phyloP scores from a whole-genome alignment of 306 rosid genomes.

The Albizia julibrissin region DNA sequence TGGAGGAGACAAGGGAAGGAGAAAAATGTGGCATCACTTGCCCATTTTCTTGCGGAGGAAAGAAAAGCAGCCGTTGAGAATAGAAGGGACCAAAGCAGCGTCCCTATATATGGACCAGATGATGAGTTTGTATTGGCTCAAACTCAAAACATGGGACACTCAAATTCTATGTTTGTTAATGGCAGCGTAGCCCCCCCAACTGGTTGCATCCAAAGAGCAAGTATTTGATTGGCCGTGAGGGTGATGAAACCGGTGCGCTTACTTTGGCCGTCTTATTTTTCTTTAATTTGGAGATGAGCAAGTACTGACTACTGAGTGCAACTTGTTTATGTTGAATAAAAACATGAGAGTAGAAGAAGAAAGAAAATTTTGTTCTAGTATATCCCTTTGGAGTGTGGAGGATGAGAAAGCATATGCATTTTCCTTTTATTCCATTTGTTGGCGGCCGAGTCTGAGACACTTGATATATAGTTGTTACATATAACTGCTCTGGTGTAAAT shows the following conservation, averaged over 20 bases:
- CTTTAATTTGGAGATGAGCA: background rate
- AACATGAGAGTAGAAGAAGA: background rate
- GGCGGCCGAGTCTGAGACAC: background rate
- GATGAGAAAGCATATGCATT: background rate
- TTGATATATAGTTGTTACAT: background rate
- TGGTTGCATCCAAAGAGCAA: background rate
- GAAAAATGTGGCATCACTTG: constrained; percentile 25
- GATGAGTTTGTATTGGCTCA: constrained; percentile 33
- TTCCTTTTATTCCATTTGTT: background rate
- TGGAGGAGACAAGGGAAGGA: constrained; percentile 14
- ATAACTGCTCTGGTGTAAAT: background rate
- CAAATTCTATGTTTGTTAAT: constrained; percentile 31
- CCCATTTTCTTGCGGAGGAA: constrained; percentile 37
- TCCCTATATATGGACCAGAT: background rate
- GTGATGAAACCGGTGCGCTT: background rate
- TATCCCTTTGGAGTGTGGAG: background rate
- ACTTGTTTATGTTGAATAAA: background rate
- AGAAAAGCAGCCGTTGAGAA: constrained; percentile 29
- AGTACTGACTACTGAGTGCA: background rate
- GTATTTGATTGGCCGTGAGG: background rate
- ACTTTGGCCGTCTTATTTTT: background rate
- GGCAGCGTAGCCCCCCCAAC: constrained; percentile 34
- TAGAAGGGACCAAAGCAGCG: constrained; percentile 23
- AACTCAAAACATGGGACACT: background rate
- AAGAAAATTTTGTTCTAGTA: background rate